Conservation (phyloP, 768 basidiomycete species). For the Macrolepiota dolichaula region DNA sequence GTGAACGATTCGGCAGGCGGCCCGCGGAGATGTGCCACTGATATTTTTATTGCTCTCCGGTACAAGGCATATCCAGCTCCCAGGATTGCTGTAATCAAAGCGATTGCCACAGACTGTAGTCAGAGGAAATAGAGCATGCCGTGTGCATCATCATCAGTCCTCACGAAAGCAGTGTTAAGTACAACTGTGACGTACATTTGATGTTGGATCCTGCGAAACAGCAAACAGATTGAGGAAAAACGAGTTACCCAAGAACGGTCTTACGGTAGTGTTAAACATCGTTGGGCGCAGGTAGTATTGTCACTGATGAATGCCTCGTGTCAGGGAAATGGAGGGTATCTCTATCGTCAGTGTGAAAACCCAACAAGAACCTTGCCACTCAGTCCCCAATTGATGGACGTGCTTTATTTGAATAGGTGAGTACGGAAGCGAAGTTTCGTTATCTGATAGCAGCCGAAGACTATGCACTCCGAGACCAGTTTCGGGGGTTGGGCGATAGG, state of each 20-base stretch:
- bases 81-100: slow-evolving; percentile 14
- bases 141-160: background rate
- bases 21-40: slow-evolving; percentile 43
- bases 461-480: background rate
- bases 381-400: background rate
- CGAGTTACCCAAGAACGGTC: background rate
- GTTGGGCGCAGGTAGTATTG: background rate
- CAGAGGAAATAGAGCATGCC: background rate
- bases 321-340: background rate
- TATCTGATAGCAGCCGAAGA: background rate
- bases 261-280: slow-evolving; percentile 1
- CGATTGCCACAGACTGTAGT: slow-evolving; percentile 13
- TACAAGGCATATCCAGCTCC: slow-evolving; percentile 27
- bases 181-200: background rate
- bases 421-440: background rate
- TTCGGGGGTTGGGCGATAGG: background rate
- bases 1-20: slow-evolving; percentile 46
- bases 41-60: slow-evolving; percentile 33
- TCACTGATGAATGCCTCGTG: background rate
- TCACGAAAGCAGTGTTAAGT: background rate
- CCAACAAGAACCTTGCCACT: background rate
- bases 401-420: background rate
- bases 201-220: slow-evolving; percentile 1
- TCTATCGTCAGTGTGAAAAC: background rate
- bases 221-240: background rate